Conservation (phyloP, 75 land plant species). For the Picea sitchensis region DNA sequence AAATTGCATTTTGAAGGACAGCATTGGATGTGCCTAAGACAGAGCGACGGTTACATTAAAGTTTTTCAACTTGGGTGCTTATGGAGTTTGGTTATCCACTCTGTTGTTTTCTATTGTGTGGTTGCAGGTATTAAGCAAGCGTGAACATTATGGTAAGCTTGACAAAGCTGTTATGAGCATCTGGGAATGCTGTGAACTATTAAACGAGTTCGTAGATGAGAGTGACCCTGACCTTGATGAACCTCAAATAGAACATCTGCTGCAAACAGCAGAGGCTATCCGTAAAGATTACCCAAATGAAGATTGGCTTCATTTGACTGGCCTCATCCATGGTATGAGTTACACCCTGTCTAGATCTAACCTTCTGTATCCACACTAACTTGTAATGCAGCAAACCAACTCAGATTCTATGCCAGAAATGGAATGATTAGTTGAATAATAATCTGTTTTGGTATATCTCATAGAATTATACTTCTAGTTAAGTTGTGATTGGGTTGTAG, state of each 20-base stretch:
- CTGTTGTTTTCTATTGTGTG: not conserved
- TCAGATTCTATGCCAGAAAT: too few species aligned
- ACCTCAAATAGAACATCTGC: conserved; percentile 51
- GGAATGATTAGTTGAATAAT: too few species aligned
- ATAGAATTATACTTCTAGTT: too few species aligned
- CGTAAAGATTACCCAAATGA: conserved; percentile 42
- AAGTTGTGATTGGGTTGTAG: too few species aligned
- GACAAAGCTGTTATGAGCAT: conserved; percentile 40
- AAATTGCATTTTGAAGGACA: not conserved
- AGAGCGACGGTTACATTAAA: too few species aligned
- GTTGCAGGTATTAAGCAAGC: conserved; percentile 45
- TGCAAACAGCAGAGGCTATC: conserved; percentile 51
- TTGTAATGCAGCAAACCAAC: too few species aligned
- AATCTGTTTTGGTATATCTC: too few species aligned
- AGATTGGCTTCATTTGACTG: conserved; percentile 50
- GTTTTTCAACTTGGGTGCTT: not conserved
- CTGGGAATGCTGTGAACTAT: conserved; percentile 53
- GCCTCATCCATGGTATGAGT: conserved; percentile 40
- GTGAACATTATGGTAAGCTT: conserved; percentile 25
- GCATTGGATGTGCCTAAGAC: too few species aligned
- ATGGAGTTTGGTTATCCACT: not conserved
- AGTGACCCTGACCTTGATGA: conserved; percentile 9
- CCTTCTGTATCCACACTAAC: too few species aligned
- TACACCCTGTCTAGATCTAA: not conserved
- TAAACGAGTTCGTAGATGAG: conserved; percentile 49